phyloP scores from a whole-genome alignment of 441 rosid species.

The Eruca vesicaria region DNA sequence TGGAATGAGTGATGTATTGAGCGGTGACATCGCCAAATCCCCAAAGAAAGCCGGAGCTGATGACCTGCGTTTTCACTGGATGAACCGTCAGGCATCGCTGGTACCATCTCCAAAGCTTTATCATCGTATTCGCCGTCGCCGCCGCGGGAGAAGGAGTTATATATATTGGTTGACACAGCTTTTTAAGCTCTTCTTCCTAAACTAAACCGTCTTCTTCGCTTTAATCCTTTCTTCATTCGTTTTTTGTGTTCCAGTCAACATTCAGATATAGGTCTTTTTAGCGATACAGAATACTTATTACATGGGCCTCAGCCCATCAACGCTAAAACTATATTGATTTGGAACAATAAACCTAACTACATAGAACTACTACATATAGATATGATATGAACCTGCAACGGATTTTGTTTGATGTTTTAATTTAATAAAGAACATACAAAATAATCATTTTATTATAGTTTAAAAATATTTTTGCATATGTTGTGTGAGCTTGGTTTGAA shows the following conservation, averaged over 20 bases:
- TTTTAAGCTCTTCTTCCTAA: conserved; percentile 26
- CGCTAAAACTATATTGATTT: neutral
- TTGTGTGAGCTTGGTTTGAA: too few species aligned
- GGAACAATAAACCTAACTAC: neutral
- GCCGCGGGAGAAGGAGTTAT: conserved; percentile 6
- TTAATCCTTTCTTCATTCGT: conserved; percentile 6
- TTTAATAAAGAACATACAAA: too few species aligned
- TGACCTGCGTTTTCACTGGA: conserved; percentile 84
- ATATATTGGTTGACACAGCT: conserved; percentile 16
- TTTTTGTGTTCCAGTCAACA: neutral
- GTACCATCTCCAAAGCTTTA: conserved; percentile 89
- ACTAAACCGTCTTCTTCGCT: conserved; percentile 16
- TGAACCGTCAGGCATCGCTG: conserved; percentile 66
- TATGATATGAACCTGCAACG: too few species aligned
- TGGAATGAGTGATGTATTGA: conserved; percentile 84
- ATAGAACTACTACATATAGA: too few species aligned
- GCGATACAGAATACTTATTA: neutral
- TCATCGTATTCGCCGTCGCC: conserved; percentile 37
- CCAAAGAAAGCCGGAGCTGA: conserved; percentile 94
- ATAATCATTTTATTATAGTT: too few species aligned
- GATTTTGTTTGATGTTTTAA: too few species aligned
- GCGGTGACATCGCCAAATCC: conserved; percentile 90
- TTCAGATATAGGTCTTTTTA: neutral
- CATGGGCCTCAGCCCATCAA: conserved; percentile 26
- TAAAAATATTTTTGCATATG: too few species aligned